A percentile compares a stretch with the other conserved stretches of the same genome.
These are phyloP conservation scores for Fusarium abutilonis DNA, from an alignment of 2,329 filamentous ascomycete species.

Conservation along the genomic window DNA sequence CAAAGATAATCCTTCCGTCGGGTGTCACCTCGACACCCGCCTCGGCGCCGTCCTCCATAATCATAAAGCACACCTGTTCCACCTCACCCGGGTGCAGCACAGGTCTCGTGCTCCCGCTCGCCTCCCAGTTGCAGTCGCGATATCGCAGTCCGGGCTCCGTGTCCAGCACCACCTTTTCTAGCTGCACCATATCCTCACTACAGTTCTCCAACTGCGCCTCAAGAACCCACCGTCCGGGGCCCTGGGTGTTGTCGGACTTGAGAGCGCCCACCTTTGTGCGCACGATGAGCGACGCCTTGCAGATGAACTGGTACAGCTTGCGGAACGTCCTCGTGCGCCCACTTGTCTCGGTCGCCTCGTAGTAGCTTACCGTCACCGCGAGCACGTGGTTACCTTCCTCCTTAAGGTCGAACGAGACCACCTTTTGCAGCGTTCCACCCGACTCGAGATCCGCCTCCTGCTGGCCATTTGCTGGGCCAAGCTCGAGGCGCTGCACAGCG, in stretches of 20 bases:
- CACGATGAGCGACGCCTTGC: constrained; percentile 88
- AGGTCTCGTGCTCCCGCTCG: constrained; percentile 56
- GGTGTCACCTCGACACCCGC: constrained; percentile 52
- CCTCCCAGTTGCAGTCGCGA: constrained; percentile 67
- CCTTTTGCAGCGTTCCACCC: constrained; percentile 78
- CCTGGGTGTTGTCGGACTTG: constrained; percentile 41
- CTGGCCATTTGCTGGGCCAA: constrained; percentile 56
- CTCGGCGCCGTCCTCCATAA: constrained; percentile 57
- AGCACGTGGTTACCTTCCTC: constrained; percentile 95
- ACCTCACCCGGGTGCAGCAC: constrained; percentile 71
- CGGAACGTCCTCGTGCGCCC: constrained; percentile 84
- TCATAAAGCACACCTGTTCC: constrained; percentile 72
- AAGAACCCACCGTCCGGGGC: constrained; percentile 71
- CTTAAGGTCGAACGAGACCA: constrained; percentile 87
- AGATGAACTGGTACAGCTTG: constrained; percentile 96
- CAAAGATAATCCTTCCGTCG: constrained; percentile 74
- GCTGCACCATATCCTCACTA: constrained; percentile 81
- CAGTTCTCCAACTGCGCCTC: constrained; percentile 97
- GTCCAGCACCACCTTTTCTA: constrained; percentile 72
- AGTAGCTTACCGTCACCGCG: constrained; percentile 93
- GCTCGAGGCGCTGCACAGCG: constrained; percentile 69
- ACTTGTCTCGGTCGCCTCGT: constrained; percentile 78
- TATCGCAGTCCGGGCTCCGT: constrained; percentile 62
- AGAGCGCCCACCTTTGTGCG: constrained; percentile 84
- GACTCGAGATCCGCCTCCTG: constrained; percentile 61